phyloP scores from a whole-genome alignment of 495 filamentous ascomycete species.

The Neurospora tetraspora region DNA sequence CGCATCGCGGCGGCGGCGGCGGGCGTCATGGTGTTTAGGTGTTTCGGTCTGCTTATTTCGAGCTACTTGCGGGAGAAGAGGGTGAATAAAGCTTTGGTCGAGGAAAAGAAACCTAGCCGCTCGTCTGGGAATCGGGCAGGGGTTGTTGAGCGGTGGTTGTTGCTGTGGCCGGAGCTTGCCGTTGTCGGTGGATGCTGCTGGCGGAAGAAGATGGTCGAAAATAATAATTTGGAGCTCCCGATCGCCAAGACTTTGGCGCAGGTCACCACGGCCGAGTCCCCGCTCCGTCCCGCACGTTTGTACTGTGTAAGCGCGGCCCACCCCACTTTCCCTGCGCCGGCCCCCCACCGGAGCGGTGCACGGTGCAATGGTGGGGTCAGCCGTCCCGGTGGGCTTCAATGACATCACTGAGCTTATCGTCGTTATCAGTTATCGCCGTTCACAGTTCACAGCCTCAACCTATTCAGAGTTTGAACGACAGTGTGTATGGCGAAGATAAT shows the following conservation, averaged over 20 bases:
- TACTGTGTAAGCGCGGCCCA: background rate
- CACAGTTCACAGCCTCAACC: background rate
- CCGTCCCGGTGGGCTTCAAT: background rate
- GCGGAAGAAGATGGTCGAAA: background rate
- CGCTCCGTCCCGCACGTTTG: background rate
- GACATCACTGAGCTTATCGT: background rate
- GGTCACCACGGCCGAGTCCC: background rate
- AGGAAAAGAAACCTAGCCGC: background rate
- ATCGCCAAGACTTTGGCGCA: background rate
- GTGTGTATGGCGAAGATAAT: background rate
- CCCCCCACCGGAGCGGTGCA: background rate
- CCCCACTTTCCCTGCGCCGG: background rate
- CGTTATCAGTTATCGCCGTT: background rate
- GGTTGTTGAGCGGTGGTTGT: background rate
- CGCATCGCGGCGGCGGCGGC: slow-evolving; percentile 6
- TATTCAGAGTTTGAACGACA: background rate
- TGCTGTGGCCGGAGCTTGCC: background rate
- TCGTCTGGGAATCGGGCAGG: background rate
- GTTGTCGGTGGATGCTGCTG: background rate
- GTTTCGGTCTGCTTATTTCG: background rate
- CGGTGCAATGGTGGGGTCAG: background rate
- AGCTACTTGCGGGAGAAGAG: background rate
- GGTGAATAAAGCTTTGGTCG: background rate
- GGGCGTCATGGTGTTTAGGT: background rate
- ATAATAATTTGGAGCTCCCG: background rate